Evolutionary conservation across 2,329 filamentous ascomycete genomes (phyloP), one percentile per base, ranked within the genome.

Genomic region (Fusarium musae): DNA sequence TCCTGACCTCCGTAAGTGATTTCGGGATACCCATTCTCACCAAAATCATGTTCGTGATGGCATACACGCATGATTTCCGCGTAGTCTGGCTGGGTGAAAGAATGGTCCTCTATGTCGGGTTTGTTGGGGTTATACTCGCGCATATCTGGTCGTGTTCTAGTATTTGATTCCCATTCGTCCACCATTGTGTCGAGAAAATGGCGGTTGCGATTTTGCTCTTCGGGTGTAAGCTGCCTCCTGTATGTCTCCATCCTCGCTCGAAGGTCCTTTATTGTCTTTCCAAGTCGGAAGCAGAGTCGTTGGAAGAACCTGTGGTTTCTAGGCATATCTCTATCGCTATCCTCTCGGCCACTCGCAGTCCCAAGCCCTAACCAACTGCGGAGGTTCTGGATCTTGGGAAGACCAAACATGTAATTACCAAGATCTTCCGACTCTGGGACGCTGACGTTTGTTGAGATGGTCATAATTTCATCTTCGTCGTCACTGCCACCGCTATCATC

Each of bases 211-310:
- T 58, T 21, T 46, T 65, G 66, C 9, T 62, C 50, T 17, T 52
- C 46, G 3, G 57, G 34, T 17, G 69, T 75, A n/a, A 77, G 72
- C 26, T 46, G 37, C 6, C 42, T 36, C 10, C 63, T 52, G 12
- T 70, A 32, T 15, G 28, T 40, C 36, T 61, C 32, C 59, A 58
- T 28, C 59, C 60, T 50, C 6, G 17, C 32, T 26, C 54, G 59
- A 8, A 79, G 69, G 9, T 63, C 49, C 9, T 47, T 59, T 28
- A 81, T 69, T 9, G 82, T 84, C 49, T 75, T 71, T 32, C 84
- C 84, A 64, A 85, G 79, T 43, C 84, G 83, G 67, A 79, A 85
- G 28, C 80, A 82, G 26, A 84, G 73, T 30, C 81, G 70, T 21
- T 54, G 44, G 32, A 76, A 79, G 23, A 80, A 74, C 39, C 66